Conservation (phyloP, 225 moss, liverwort and hornwort genomes). For the Straminergon stramineum region DNA sequence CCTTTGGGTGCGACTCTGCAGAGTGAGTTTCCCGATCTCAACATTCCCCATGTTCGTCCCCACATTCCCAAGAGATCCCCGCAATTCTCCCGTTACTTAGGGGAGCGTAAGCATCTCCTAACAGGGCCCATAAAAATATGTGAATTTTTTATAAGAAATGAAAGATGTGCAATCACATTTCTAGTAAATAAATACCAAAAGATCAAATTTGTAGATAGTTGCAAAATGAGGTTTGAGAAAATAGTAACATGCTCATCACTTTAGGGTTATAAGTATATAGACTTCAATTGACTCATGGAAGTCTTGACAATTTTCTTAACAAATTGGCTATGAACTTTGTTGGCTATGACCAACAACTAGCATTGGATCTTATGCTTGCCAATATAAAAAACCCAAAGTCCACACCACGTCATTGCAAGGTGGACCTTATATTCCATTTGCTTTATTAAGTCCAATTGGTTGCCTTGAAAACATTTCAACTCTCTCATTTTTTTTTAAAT, state of each 20-base stretch:
- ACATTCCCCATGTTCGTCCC: no score
- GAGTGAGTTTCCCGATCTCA: no score
- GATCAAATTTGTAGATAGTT: neutral
- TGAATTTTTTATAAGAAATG: neutral
- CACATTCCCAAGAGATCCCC: no score
- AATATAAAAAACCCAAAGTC: no score
- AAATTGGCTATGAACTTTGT: neutral
- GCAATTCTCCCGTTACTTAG: no score
- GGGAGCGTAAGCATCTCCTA: no score
- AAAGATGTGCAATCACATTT: neutral
- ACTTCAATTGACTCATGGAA: neutral
- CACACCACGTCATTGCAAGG: rapidly evolving
- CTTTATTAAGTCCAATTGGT: neutral
- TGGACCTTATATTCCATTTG: neutral
- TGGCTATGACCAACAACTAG: neutral
- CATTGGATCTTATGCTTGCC: neutral
- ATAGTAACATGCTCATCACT: rapidly evolving
- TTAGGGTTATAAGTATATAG: rapidly evolving
- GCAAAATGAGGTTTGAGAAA: neutral
- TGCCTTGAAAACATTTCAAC: neutral
- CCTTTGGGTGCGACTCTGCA: no score
- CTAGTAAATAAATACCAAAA: neutral
- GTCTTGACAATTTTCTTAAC: neutral
- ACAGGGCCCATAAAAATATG: neutral
- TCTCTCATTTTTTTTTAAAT: neutral